Evolutionary conservation across 768 basidiomycete species (phyloP), one percentile per base, ranked within the genome.

Genomic region (Coprinellus aureogranulatus): DNA sequence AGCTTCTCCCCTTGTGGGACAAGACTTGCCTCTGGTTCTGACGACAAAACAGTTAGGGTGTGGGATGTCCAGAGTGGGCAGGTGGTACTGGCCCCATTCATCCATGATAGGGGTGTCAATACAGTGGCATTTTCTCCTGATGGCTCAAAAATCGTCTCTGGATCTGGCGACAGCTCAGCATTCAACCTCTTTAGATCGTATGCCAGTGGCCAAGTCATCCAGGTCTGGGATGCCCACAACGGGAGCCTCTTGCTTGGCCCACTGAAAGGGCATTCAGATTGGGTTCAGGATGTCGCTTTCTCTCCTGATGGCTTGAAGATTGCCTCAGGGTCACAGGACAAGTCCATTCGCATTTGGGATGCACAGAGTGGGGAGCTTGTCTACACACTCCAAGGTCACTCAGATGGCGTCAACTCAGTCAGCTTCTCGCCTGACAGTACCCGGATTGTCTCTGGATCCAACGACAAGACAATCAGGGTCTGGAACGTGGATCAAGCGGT

Each of bases 311-410:
- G 47, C 1, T 27, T 12, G 2, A 12, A 20, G 23, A 12, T 49
- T 28, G 74, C 68, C 6, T 77, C 77, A 23, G 68, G 70, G 18
- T 77, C 68, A 10, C 8, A 55, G 30, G 67, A 69, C 48, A 41
- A 55, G 11, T 65, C 62, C 5, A 25, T 67, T 12, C 27, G 53
- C 16, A 14, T 67, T 23, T 62, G 59, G 61, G 52, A 61, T 56
- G 45, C 52, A 20, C 20, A 12, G 2, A 64, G 53, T 3, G 62
- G 67, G 4, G 12, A 41, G 16, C 4, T 37, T 10, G 25, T 57
- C 18, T 14, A 23, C 11, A 50, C 18, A 12, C 55, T 67, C 10
- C 22, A 51, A 25, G 53, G 46, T 34, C 59, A 53, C 31, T 23
- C n/a, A 4, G 45, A 51, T 11, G n/a, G 22, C 9, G 64, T 65